These are phyloP conservation scores for Galeopsis tetrahit DNA, from an alignment of 257 asterid genomes.

Conservation along the genomic window DNA sequence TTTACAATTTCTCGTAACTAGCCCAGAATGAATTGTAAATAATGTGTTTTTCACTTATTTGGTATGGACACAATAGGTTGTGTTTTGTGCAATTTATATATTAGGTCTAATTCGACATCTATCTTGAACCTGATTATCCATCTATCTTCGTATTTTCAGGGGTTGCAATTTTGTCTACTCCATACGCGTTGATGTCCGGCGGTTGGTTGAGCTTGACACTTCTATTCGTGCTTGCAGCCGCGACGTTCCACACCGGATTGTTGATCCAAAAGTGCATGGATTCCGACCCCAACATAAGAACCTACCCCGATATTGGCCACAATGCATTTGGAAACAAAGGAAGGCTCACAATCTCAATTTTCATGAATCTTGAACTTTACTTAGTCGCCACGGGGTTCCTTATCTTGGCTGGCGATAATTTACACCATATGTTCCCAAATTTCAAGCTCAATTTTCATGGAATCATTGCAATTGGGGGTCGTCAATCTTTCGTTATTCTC, in stretches of 20 bases:
- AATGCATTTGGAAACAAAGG: slow-evolving; percentile 55
- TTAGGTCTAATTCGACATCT: no score
- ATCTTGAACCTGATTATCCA: no score
- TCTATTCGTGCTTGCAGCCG: slow-evolving; percentile 45
- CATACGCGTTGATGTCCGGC: slow-evolving; percentile 62
- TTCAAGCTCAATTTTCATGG: slow-evolving; percentile 34
- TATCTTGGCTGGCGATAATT: slow-evolving; percentile 63
- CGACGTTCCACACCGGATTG: slow-evolving; percentile 56
- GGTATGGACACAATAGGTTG: no score
- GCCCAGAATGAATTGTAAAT: no score
- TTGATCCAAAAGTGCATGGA: slow-evolving; percentile 65
- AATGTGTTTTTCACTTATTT: no score
- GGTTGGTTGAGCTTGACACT: slow-evolving; percentile 68
- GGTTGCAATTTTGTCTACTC: slow-evolving; percentile 65
- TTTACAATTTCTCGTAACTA: neutral
- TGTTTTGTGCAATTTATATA: no score
- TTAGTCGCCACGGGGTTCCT: slow-evolving; percentile 69
- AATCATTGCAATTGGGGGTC: slow-evolving; percentile 42
- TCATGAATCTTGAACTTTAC: slow-evolving; percentile 65
- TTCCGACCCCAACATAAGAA: slow-evolving; percentile 45
- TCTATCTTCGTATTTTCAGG: slow-evolving; percentile 37
- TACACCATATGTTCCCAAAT: slow-evolving; percentile 45
- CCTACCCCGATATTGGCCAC: slow-evolving; percentile 62
- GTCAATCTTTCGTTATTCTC: slow-evolving; percentile 38
- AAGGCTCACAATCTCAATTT: slow-evolving; percentile 44